Evolutionary conservation across 1,284 basidiomycete genomes (phyloP).

Genomic region (Polyporus tsugae): DNA sequence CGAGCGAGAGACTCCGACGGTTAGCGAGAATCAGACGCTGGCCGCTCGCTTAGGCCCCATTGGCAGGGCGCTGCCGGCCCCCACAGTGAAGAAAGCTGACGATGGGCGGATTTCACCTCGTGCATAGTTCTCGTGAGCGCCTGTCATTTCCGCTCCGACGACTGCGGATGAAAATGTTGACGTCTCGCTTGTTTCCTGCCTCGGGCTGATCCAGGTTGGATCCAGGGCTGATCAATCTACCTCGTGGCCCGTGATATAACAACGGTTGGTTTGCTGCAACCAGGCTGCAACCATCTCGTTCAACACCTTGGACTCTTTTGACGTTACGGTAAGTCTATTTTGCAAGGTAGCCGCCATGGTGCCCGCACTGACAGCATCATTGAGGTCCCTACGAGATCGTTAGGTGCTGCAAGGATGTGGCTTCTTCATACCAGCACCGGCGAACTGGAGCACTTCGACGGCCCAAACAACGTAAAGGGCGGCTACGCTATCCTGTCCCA

Average conservation of each 20-base stretch:
- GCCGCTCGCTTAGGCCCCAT: too few species aligned
- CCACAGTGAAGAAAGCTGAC: too few species aligned
- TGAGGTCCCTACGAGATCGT: not conserved
- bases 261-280: not conserved
- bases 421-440: slow-evolving; percentile 25
- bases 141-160: not conserved
- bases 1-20: too few species aligned
- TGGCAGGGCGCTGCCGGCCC: too few species aligned
- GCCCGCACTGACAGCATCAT: not conserved
- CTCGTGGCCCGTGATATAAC: not conserved
- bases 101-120: not conserved
- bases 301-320: not conserved
- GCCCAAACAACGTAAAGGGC: slow-evolving; percentile 23
- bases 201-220: not conserved
- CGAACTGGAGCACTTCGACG: slow-evolving; percentile 27
- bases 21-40: too few species aligned
- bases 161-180: not conserved
- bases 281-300: not conserved
- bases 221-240: not conserved
- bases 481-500: slow-evolving; percentile 33
- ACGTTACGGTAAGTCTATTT: not conserved
- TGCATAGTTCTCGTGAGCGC: not conserved
- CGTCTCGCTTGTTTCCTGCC: not conserved
- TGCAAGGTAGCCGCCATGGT: not conserved
- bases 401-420: slow-evolving; percentile 19